A percentile compares a stretch with the other conserved stretches of the same genome.
These are phyloP conservation scores for Fusarium veterinarium DNA, from an alignment of 2,329 filamentous ascomycete species.

Conservation along the genomic window DNA sequence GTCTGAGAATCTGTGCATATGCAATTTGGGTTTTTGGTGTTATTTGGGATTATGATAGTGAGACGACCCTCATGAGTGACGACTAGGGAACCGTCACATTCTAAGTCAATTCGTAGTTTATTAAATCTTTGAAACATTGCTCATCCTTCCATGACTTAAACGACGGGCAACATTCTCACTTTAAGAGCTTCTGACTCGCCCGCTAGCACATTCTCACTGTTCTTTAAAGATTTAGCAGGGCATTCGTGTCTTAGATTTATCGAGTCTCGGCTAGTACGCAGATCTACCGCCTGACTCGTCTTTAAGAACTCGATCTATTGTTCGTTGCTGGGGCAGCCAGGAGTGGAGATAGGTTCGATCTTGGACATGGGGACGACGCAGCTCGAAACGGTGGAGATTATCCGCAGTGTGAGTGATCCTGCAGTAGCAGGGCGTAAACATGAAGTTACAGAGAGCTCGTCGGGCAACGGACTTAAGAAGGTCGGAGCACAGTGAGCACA, in stretches of 20 bases:
- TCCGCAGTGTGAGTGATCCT: not conserved
- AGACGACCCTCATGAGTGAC: conserved; percentile 49
- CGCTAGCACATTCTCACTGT: not conserved
- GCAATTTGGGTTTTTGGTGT: conserved; percentile 36
- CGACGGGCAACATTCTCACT: conserved; percentile 6
- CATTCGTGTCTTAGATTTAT: conserved; percentile 23
- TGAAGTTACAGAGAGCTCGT: not conserved
- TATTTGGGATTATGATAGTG: conserved; percentile 50
- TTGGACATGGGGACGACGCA: not conserved
- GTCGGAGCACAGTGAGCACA: not conserved
- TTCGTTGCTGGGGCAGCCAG: conserved; percentile 25
- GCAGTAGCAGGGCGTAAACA: conserved; percentile 1
- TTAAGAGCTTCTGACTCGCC: not conserved
- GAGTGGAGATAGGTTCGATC: not conserved
- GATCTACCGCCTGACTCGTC: conserved; percentile 15
- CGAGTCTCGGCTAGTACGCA: conserved; percentile 14
- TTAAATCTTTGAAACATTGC: conserved; percentile 6
- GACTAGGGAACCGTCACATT: conserved; percentile 46
- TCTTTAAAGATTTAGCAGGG: not conserved
- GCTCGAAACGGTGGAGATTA: conserved; percentile 1
- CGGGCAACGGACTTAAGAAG: not conserved
- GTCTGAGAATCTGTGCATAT: conserved; percentile 6
- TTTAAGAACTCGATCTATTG: not conserved
- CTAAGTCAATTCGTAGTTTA: conserved; percentile 44
- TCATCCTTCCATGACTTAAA: not conserved